These are phyloP conservation scores for Solanum hybrid DNA, from an alignment of 305 asterid genomes.

Conservation along the genomic window DNA sequence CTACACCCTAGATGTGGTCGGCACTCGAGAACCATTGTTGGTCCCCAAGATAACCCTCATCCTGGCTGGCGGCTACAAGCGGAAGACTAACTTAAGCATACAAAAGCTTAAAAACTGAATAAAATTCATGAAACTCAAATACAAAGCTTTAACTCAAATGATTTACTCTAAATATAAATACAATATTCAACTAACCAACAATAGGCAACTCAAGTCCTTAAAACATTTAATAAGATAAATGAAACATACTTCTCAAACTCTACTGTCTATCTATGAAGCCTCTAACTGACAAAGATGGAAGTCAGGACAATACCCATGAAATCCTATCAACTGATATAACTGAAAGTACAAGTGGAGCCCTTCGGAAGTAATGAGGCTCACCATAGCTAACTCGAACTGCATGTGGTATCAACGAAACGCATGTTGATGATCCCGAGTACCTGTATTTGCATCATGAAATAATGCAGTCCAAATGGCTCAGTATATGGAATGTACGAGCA, in stretches of 20 bases:
- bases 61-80: background rate
- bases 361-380: fast-evolving
- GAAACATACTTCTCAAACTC: background rate
- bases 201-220: background rate
- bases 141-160: background rate
- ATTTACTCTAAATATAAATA: background rate
- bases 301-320: background rate
- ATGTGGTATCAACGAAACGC: background rate
- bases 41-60: background rate
- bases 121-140: background rate
- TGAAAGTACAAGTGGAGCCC: background rate
- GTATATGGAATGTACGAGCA: background rate
- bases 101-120: background rate
- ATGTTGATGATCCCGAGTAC: background rate
- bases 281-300: background rate
- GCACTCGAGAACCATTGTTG: background rate
- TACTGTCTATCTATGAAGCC: too few species aligned
- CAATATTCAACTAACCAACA: background rate
- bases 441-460: background rate
- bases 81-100: background rate
- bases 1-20: background rate
- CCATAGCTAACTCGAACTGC: background rate
- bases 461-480: background rate
- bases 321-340: background rate
- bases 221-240: too few species aligned